Evolutionary conservation across 106 monocot genomes (phyloP).

Genomic region (Dendrobium huoshanense): DNA sequence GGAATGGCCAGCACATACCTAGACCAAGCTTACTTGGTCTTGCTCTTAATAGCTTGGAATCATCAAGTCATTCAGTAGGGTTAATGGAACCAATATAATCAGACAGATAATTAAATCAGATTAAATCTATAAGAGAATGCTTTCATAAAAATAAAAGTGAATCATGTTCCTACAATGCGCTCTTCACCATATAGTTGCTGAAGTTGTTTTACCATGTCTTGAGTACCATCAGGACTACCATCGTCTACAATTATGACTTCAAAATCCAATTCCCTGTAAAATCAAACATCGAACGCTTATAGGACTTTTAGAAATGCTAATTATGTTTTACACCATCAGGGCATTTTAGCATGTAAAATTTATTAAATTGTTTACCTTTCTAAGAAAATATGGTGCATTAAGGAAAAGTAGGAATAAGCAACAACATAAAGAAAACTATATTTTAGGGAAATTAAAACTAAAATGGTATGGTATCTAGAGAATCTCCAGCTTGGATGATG

Average conservation of each 20-base stretch:
- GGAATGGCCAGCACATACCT: slow-evolving; percentile 35
- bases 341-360: background rate
- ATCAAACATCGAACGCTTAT: background rate
- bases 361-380: background rate
- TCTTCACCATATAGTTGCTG: slow-evolving; percentile 91
- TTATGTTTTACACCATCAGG: background rate
- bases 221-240: slow-evolving; percentile 99
- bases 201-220: slow-evolving; percentile 88
- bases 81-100: background rate
- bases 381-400: background rate
- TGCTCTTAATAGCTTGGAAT: slow-evolving; percentile 68
- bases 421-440: background rate
- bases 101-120: slow-evolving; percentile 3
- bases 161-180: slow-evolving; percentile 53
- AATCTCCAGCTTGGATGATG: background rate
- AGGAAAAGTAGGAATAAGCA: background rate
- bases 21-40: slow-evolving; percentile 88
- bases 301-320: background rate
- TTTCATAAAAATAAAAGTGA: background rate
- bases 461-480: background rate
- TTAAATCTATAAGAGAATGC: background rate
- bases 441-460: background rate
- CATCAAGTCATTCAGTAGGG: slow-evolving; percentile 11
- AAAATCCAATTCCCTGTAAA: slow-evolving; percentile 73
- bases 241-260: slow-evolving; percentile 96